These are phyloP conservation scores for Shiraia sp. DNA, from an alignment of 2,329 filamentous ascomycete genomes.

Conservation along the genomic window DNA sequence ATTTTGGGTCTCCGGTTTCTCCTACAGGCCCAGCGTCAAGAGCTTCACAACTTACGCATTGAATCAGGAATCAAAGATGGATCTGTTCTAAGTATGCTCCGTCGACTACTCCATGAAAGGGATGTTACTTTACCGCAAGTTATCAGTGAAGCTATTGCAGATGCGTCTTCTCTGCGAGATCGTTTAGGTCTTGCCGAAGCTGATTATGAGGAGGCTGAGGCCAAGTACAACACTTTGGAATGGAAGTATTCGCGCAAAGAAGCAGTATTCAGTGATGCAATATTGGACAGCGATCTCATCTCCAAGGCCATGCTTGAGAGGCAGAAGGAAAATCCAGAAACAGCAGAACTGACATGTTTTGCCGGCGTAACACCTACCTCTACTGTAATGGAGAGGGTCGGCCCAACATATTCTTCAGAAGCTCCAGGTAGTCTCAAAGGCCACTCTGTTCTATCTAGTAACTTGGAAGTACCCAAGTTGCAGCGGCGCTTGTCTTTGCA, in stretches of 20 bases:
- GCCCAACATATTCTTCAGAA: too few relatives aligned
- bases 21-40: slow-evolving; percentile 2
- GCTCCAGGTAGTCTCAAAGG: too few relatives aligned
- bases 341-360: too few relatives aligned
- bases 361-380: too few relatives aligned
- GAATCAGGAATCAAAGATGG: slow-evolving; percentile 3
- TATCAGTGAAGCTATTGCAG: not conserved
- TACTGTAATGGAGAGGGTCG: too few relatives aligned
- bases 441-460: too few relatives aligned
- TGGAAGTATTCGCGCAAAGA: slow-evolving; percentile 12
- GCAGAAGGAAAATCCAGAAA: too few relatives aligned
- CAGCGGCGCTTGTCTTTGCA: too few relatives aligned
- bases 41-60: slow-evolving; percentile 2
- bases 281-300: too few relatives aligned
- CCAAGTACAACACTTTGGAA: slow-evolving; percentile 4
- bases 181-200: slow-evolving; percentile 1
- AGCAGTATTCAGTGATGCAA: slow-evolving; percentile 1
- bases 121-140: not conserved
- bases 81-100: not conserved
- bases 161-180: slow-evolving; percentile 5
- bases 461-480: too few relatives aligned
- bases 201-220: slow-evolving; percentile 7
- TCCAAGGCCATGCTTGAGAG: too few relatives aligned
- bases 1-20: slow-evolving; percentile 4
- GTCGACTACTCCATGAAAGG: not conserved